These are phyloP conservation scores for Suillus paluster DNA, from an alignment of 768 basidiomycete species.

Conservation along the genomic window DNA sequence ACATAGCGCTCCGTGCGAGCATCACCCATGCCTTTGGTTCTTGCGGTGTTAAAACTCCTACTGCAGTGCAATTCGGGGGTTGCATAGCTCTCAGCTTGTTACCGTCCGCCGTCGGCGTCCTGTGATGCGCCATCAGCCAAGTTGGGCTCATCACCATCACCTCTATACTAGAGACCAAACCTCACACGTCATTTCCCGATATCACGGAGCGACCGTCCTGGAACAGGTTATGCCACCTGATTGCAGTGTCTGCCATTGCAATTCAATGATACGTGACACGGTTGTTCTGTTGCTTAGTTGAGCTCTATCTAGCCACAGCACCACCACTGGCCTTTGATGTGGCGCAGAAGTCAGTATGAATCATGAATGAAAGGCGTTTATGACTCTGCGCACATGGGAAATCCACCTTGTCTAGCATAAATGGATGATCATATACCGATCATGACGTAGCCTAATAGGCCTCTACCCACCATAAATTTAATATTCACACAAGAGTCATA, in stretches of 20 bases:
- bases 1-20: slow-evolving; percentile 1
- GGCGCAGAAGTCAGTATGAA: background rate
- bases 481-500: background rate
- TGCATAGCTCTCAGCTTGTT: background rate
- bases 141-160: background rate
- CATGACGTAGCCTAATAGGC: slow-evolving; percentile 1
- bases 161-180: background rate
- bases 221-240: background rate
- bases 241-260: slow-evolving; percentile 2
- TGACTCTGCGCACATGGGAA: slow-evolving; percentile 1
- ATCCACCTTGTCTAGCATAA: background rate
- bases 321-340: background rate
- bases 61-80: background rate
- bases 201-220: background rate
- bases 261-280: background rate
- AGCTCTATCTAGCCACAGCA: background rate
- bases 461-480: background rate
- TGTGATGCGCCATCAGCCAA: slow-evolving; percentile 1
- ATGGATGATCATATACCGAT: background rate
- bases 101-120: background rate
- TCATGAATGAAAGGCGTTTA: background rate
- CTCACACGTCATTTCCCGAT: background rate
- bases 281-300: background rate
- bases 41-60: slow-evolving; percentile 7
- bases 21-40: slow-evolving; percentile 2